These are phyloP conservation scores for Tetracladium setigerum DNA, from an alignment of 495 filamentous ascomycete species.

Conservation along the genomic window DNA sequence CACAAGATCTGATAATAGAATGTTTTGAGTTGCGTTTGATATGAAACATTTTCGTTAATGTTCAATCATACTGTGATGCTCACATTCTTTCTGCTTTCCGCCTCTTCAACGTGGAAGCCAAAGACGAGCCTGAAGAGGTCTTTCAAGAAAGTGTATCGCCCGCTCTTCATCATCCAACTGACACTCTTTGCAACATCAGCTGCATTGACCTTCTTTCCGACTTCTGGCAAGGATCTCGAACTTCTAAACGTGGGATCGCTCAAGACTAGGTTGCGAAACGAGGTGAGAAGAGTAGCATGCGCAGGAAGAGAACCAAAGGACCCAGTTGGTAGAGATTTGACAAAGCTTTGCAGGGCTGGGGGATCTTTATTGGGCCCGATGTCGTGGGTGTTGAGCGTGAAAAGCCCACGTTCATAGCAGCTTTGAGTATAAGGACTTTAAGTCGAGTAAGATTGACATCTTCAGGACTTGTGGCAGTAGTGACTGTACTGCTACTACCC, in stretches of 20 bases:
- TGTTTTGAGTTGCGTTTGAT: too few species aligned
- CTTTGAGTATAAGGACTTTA: slow-evolving; percentile 70
- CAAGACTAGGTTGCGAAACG: slow-evolving; percentile 70
- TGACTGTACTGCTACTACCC: slow-evolving; percentile 60
- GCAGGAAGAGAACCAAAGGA: slow-evolving; percentile 66
- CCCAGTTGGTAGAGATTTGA: slow-evolving; percentile 65
- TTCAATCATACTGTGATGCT: slow-evolving; percentile 18
- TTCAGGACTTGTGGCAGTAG: slow-evolving; percentile 55
- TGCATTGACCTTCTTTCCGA: slow-evolving; percentile 52
- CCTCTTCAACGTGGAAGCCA: slow-evolving; percentile 73
- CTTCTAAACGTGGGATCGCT: slow-evolving; percentile 57
- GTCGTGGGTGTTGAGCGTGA: slow-evolving; percentile 34
- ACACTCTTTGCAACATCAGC: slow-evolving; percentile 69
- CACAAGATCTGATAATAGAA: too few species aligned
- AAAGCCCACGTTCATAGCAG: slow-evolving; percentile 74
- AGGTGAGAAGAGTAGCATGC: slow-evolving; percentile 62
- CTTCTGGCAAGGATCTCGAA: slow-evolving; percentile 41
- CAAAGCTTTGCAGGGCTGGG: slow-evolving; percentile 54
- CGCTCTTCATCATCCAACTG: slow-evolving; percentile 58
- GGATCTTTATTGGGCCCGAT: slow-evolving; percentile 24
- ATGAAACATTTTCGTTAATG: too few species aligned
- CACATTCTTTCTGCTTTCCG: slow-evolving; percentile 30
- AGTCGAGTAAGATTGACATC: slow-evolving; percentile 67
- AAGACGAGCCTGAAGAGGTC: slow-evolving; percentile 82
- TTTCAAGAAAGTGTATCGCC: slow-evolving; percentile 63